Base-by-base conservation (phyloP, 1,284 basidiomycete genomes). In the Abortiporus biennis region DNA sequence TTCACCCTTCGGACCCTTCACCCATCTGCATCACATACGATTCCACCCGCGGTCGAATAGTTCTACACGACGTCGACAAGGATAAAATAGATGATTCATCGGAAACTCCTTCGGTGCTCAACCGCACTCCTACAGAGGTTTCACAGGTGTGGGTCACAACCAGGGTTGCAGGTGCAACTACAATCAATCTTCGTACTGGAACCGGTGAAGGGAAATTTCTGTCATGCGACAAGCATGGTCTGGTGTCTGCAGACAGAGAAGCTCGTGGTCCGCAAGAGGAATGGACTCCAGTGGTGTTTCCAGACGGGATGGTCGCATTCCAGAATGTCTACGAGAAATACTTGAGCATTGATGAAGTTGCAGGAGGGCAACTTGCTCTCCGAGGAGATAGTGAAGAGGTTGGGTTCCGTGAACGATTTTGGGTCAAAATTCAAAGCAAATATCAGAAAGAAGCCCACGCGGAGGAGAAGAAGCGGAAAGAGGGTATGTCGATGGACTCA, bases 401-500 rank as follows among this genome's bases (percentile, higher is more conserved):
- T 13, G 90, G 86, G 3, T 90, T 90, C 51, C 68, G 70, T 31
- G 91, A 94, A 57, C 71, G 82, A 11, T 91, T 92, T 60, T 85
- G 80, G 75, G 78, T 94, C 43, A 92, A 92, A 65, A 84, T 95
- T 36, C 92, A 96, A 67, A 80, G 76, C 63, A 90, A 91, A 59
- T 94, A 88, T 65, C 85, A 93, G 66, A 76, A 79, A 55, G 92
- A 95, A 60, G 90, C 88, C 3, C 70, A 84, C 36, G 80, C 90
- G 49, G 85, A 89, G 60, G 81, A 85, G 59, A 84, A 78, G 67
- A 85, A 85, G 68, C 79, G 76, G 63, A 81, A 76, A 54, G 82
- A 79, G 47, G 83, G 76, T 4, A 60, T 66, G 47, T 60, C 72
- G 36, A 72, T 74, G 33, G 65, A 72, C 45, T 65, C 71, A 1